A percentile compares a stretch with the other conserved stretches of the same genome.
Evolutionary conservation across 495 filamentous ascomycete species (phyloP).

Genomic region (Neohortaea acidophila): DNA sequence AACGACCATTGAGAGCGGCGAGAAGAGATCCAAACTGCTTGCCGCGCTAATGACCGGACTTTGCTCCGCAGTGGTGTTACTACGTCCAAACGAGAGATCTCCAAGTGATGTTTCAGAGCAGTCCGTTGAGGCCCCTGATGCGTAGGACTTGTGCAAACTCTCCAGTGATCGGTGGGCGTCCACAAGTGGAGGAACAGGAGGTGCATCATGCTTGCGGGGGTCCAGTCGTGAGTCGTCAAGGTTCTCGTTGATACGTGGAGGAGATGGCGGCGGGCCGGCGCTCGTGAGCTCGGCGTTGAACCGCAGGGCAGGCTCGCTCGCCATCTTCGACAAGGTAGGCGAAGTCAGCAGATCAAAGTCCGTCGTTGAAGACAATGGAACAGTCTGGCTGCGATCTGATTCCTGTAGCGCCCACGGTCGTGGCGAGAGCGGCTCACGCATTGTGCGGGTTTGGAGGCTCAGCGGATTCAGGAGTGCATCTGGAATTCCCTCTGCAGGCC

Average conservation of each 20-base stretch:
- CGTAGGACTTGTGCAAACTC: conserved; percentile 9
- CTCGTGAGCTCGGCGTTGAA: too few relatives aligned
- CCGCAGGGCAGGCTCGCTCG: not conserved
- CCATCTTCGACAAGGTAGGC: not conserved
- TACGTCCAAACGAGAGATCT: conserved; percentile 4
- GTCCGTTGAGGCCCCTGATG: conserved; percentile 14
- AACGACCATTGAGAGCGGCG: conserved; percentile 3
- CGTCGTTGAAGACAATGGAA: too few relatives aligned
- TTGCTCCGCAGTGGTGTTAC: conserved; percentile 8
- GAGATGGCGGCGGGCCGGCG: too few relatives aligned
- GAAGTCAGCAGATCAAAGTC: too few relatives aligned
- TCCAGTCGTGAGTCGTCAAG: conserved; percentile 4
- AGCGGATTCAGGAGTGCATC: too few relatives aligned
- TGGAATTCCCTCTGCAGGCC: too few relatives aligned
- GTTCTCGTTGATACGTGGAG: too few relatives aligned
- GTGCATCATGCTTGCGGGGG: conserved; percentile 9
- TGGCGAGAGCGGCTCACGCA: too few relatives aligned
- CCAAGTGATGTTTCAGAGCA: too few relatives aligned
- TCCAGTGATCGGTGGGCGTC: conserved; percentile 6
- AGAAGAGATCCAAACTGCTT: conserved; percentile 13
- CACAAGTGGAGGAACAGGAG: conserved; percentile 13
- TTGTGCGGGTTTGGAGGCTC: too few relatives aligned
- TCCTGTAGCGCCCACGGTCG: too few relatives aligned
- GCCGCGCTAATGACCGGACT: conserved; percentile 15
- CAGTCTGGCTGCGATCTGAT: too few relatives aligned